Percentiles rank a stretch among this genome's conserved stretches.
phyloP scores from a whole-genome alignment of 345 rosid species.

The Citrus sinensis region DVS_A1.0 CM039169.1:33176001-33176500 shows the following conservation, averaged over 20 bases:
- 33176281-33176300: background rate
- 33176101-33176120: slow-evolving; percentile 69
- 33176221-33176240: slow-evolving; percentile 24
- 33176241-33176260: background rate
- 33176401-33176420: background rate
- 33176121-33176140: slow-evolving; percentile 72
- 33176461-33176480: background rate
- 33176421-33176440: background rate
- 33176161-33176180: background rate
- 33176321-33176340: background rate
- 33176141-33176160: background rate
- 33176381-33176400: background rate
- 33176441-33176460: background rate
- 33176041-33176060: slow-evolving; percentile 18
- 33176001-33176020: background rate
- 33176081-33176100: slow-evolving; percentile 76
- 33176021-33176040: background rate
- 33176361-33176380: background rate
- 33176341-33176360: background rate
- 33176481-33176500: background rate
- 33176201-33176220: slow-evolving; percentile 21
- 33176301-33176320: background rate
- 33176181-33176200: background rate
- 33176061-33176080: slow-evolving; percentile 91
- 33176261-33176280: background rate